Evolutionary conservation across 2,329 filamentous ascomycete species (phyloP).

Genomic region (Delphinella strobiligena): DNA sequence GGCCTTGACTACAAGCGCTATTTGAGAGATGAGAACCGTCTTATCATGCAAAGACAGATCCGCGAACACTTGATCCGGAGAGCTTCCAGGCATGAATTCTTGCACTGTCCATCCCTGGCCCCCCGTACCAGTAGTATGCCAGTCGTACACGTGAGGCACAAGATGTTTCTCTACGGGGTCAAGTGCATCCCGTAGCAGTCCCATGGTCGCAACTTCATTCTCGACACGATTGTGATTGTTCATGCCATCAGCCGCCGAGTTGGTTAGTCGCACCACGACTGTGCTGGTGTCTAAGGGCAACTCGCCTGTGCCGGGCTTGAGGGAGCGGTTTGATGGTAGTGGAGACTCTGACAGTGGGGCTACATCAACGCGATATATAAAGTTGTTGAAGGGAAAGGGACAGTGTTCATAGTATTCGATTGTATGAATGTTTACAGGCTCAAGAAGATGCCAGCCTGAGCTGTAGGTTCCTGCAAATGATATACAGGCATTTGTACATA

Average conservation of each 20-base stretch:
- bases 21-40: slow-evolving; percentile 4
- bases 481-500: too few relatives aligned
- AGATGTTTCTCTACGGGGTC: not conserved
- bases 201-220: slow-evolving; percentile 20
- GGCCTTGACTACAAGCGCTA: slow-evolving; percentile 5
- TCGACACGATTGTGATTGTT: slow-evolving; percentile 16
- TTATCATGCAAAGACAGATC: not conserved
- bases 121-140: slow-evolving; percentile 1
- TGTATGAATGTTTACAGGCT: slow-evolving; percentile 3
- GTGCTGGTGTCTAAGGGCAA: not conserved
- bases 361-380: slow-evolving; percentile 5
- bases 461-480: too few relatives aligned
- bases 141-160: slow-evolving; percentile 6
- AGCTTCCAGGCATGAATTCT: slow-evolving; percentile 4
- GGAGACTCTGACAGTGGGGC: not conserved
- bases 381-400: slow-evolving; percentile 10
- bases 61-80: slow-evolving; percentile 1
- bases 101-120: slow-evolving; percentile 9
- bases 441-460: too few relatives aligned
- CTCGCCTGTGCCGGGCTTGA: not conserved
- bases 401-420: slow-evolving; percentile 6
- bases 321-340: not conserved
- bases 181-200: slow-evolving; percentile 2
- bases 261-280: slow-evolving; percentile 5
- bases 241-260: slow-evolving; percentile 2